Evolutionary conservation across 2,329 filamentous ascomycete genomes (phyloP).

Genomic region (Pestalotiopsis sp.): DNA sequence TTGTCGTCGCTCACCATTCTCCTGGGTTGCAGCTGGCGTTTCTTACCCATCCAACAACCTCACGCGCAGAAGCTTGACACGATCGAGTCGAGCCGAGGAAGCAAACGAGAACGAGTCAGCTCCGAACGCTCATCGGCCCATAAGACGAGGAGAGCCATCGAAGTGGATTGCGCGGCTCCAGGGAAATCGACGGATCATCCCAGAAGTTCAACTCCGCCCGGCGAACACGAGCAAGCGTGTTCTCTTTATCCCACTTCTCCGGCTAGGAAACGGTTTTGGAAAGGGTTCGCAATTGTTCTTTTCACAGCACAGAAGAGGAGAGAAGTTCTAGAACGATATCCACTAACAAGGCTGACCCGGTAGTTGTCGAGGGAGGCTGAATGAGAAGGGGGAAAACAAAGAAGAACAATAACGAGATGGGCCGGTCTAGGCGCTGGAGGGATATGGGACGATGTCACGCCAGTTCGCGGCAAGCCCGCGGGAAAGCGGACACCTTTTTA

Average conservation of each 20-base stretch:
- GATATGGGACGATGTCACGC: constrained; percentile 4
- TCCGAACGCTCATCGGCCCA: not conserved
- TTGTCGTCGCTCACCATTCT: no score
- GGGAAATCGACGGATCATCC: not conserved
- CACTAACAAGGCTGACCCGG: constrained; percentile 8
- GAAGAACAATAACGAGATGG: not conserved
- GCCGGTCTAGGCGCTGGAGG: not conserved
- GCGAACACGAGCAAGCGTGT: no score
- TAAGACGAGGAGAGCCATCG: not conserved
- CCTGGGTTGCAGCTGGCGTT: not conserved
- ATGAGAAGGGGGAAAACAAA: not conserved
- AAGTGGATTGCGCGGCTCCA: not conserved
- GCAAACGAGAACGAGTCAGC: not conserved
- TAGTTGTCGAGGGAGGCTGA: not conserved
- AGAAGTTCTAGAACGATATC: not conserved
- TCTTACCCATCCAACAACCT: not conserved
- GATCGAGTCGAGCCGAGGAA: not conserved
- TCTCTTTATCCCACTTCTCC: no score
- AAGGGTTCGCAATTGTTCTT: not conserved
- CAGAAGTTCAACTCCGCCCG: no score
- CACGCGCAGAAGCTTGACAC: not conserved
- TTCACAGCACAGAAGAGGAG: no score
- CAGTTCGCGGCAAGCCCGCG: not conserved
- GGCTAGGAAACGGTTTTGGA: no score
- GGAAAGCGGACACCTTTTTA: not conserved